Conservation (phyloP, 352 stramenopile genomes). For the Globisporangium nodosum region DNA sequence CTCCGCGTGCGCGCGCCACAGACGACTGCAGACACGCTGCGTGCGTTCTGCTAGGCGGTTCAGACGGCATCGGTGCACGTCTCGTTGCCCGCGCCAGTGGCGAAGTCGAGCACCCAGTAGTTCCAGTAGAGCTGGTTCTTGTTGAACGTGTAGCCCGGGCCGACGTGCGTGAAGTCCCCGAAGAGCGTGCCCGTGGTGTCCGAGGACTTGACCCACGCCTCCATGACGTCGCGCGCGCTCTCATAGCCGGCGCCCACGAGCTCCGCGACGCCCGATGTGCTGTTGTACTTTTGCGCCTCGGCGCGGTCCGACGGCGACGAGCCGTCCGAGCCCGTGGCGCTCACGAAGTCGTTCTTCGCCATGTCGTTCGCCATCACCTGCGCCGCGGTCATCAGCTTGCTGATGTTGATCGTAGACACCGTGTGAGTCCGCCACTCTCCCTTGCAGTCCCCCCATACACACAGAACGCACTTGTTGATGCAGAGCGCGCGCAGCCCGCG, state of each 20-base stretch:
- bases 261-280: constrained; percentile 22
- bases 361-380: constrained; percentile 29
- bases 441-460: neutral
- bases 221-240: constrained; percentile 15
- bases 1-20: too few relatives aligned
- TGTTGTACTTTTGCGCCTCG: constrained; percentile 22
- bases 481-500: constrained; percentile 30
- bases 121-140: constrained; percentile 21
- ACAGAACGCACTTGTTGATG: constrained; percentile 25
- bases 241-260: constrained; percentile 24
- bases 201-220: constrained; percentile 25
- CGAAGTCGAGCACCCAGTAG: constrained; percentile 31
- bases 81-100: constrained; percentile 9
- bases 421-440: neutral
- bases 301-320: constrained; percentile 21
- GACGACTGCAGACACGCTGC: too few relatives aligned
- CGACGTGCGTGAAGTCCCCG: constrained; percentile 24
- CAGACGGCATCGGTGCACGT: constrained; percentile 5
- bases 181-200: constrained; percentile 16
- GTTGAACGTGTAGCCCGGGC: constrained; percentile 28
- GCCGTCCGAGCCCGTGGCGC: constrained; percentile 19
- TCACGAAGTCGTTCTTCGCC: constrained; percentile 19
- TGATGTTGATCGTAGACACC: neutral
- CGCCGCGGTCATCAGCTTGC: constrained; percentile 26
- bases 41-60: neutral